These are phyloP conservation scores for Wallemia ichthyophaga DNA, from an alignment of 1,284 basidiomycete genomes.

Conservation along the genomic window DNA sequence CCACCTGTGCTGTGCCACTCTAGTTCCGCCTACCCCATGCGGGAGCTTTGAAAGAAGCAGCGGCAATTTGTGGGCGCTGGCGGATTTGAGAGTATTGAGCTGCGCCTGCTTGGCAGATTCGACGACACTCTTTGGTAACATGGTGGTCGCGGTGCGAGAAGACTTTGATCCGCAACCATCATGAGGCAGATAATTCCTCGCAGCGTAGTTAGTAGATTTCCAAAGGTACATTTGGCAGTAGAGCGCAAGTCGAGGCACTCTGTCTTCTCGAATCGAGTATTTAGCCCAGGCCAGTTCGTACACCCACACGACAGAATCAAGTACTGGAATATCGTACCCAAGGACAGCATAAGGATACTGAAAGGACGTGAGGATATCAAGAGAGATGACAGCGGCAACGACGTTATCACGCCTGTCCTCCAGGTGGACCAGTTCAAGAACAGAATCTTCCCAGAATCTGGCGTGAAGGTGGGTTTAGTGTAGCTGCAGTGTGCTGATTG, in stretches of 20 bases:
- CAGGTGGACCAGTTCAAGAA: background rate
- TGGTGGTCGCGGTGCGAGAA: background rate
- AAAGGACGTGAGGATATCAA: background rate
- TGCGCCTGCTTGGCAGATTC: background rate
- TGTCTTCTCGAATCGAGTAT: background rate
- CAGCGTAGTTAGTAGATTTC: background rate
- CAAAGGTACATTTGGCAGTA: background rate
- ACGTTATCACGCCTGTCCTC: background rate
- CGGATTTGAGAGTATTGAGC: background rate
- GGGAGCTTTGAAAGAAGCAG: background rate
- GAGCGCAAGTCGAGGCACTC: background rate
- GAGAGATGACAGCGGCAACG: background rate
- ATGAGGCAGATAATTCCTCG: background rate
- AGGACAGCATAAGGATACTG: background rate
- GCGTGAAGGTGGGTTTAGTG: background rate
- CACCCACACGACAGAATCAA: background rate
- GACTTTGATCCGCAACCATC: background rate
- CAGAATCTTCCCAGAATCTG: background rate
- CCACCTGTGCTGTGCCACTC: background rate
- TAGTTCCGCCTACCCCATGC: background rate
- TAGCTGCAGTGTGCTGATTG: background rate
- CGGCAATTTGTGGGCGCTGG: background rate
- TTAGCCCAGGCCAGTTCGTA: background rate
- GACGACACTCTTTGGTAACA: background rate
- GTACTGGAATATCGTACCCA: background rate